Evolutionary conservation across 2,329 filamentous ascomycete genomes (phyloP), one percentile per base, ranked within the genome.

Genomic region (Aureobasidium subglaciale): DNA sequence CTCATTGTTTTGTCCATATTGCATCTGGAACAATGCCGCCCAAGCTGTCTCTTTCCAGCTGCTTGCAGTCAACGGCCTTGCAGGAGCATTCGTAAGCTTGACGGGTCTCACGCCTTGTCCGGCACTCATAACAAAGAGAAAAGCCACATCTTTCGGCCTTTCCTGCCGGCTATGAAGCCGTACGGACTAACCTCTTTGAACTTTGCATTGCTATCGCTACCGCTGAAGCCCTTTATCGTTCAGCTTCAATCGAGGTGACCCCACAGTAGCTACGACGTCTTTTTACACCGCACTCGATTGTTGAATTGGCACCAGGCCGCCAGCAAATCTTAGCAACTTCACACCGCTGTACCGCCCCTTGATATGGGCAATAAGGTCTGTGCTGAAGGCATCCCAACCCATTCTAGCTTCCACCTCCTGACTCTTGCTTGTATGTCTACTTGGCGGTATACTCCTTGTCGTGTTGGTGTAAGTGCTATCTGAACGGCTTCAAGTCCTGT

Each of bases 1-100:
- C 35, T 40, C 35, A 24, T 40, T 52, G 48, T 52, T 52, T 52
- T 52, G 35, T 41, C 35, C 48, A 52, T 41, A 40, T 29, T 41
- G 29, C 6, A 41, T 52, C 48, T 52, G 34, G 35, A 41, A 52
- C 34, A 40, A 52, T 52, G 48, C 46, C 34, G 46, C 34, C 46
- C 32, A 11, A 11, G 16, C n/a, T 27, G n/a, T 15, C 48, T 40
- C 25, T 11, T 52, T 24, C 13, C 9, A 40, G 48, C 48, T 52
- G 48, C 48, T 52, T 52, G 48, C 48, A 52, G 48, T 30, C 20
- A 35, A 40, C 45, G 7, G 20, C n/a, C 3, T 27, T 13, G 32
- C 20, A 9, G 29, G 15, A n/a, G n/a, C 22, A 30, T 37, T 52
- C 22, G 35, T 35, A 30, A 41, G 48, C 48, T 35, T n/a, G 13